Percentiles rank a stretch among this genome's conserved stretches.
Conservation (phyloP, 306 rosid genomes). For the Lathyrus aphaca region DNA sequence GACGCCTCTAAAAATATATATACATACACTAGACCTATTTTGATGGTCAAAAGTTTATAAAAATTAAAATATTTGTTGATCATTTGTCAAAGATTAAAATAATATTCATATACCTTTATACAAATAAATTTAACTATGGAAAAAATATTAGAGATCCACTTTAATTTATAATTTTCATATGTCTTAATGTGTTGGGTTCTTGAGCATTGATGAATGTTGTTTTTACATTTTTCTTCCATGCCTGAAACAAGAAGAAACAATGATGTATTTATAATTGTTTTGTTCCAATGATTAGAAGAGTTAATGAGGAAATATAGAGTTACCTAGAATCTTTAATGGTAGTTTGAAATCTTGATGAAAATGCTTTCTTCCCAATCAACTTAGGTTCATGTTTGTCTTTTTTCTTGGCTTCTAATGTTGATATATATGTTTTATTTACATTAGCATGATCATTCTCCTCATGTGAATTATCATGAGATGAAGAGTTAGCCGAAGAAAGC, state of each 20-base stretch:
- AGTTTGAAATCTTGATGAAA: conserved; percentile 43
- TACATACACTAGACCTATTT: too few relatives aligned
- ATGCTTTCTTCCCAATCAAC: conserved; percentile 29
- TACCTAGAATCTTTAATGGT: conserved; percentile 55
- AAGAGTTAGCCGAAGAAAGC: conserved; percentile 43
- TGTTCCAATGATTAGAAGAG: not conserved
- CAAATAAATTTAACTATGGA: not conserved
- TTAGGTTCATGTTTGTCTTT: conserved; percentile 40
- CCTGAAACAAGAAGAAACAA: conserved; percentile 39
- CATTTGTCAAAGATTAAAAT: not conserved
- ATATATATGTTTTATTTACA: conserved; percentile 27
- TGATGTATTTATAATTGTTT: conserved; percentile 5
- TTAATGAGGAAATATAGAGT: too few relatives aligned
- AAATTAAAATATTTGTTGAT: too few relatives aligned
- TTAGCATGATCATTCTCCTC: not conserved
- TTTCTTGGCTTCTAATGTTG: conserved; percentile 31
- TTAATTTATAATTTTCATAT: not conserved
- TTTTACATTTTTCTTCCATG: conserved; percentile 49
- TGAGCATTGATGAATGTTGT: not conserved
- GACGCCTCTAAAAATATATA: too few relatives aligned
- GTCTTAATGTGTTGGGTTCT: not conserved
- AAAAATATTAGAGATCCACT: not conserved
- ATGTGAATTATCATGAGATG: conserved; percentile 32
- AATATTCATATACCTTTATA: not conserved
- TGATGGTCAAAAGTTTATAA: too few relatives aligned